These are phyloP conservation scores for Capsicum chinense DNA, from an alignment of 257 asterid species.

Conservation along the genomic window DNA sequence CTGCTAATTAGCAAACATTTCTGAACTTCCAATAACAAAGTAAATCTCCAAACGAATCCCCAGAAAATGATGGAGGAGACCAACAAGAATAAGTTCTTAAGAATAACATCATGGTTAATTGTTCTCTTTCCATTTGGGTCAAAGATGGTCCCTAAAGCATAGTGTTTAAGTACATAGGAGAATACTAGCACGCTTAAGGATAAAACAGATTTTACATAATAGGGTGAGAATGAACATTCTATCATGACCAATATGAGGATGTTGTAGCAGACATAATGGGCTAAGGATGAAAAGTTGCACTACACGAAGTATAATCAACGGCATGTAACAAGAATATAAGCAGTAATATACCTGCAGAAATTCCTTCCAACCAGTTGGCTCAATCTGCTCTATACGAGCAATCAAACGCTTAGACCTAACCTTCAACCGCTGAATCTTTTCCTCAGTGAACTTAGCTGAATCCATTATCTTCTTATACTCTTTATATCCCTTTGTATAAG, in stretches of 20 bases:
- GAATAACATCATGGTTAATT: not conserved
- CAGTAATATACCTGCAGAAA: slow-evolving; percentile 75
- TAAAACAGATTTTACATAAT: slow-evolving; percentile 16
- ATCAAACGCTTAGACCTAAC: slow-evolving; percentile 78
- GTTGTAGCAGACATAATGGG: slow-evolving; percentile 6
- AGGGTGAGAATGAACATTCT: slow-evolving; percentile 12
- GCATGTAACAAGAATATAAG: slow-evolving; percentile 19
- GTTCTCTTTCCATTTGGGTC: slow-evolving; percentile 3
- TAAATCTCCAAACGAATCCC: slow-evolving; percentile 18
- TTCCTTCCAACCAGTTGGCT: slow-evolving; percentile 99
- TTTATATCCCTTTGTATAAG: slow-evolving; percentile 87
- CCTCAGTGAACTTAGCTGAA: slow-evolving; percentile 77
- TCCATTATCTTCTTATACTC: slow-evolving; percentile 84
- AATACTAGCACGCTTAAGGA: not conserved
- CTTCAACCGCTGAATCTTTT: slow-evolving; percentile 83
- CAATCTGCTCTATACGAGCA: slow-evolving; percentile 87
- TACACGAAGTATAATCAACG: not conserved
- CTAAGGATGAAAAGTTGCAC: slow-evolving; percentile 15
- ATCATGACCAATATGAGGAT: not conserved
- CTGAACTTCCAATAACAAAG: not conserved
- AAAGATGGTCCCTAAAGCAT: slow-evolving; percentile 14
- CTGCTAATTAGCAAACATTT: not conserved
- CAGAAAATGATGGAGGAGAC: slow-evolving; percentile 22
- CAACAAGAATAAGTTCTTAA: not conserved
- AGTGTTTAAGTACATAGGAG: not conserved